These are phyloP conservation scores for Arctium lappa DNA, from an alignment of 129 eudicot species.

Conservation along the genomic window DNA sequence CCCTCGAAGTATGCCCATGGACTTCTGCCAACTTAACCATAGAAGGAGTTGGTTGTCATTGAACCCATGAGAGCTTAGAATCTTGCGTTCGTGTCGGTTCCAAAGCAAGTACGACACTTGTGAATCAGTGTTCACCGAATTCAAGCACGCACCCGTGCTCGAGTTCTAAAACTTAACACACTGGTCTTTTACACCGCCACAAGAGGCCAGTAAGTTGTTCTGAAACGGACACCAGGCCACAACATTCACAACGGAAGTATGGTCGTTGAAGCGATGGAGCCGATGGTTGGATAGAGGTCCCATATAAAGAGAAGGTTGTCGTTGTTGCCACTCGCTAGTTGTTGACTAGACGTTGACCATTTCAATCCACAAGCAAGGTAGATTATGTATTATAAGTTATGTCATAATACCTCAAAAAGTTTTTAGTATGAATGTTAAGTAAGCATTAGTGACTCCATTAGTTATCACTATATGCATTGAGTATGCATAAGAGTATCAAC, in stretches of 20 bases:
- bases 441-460: no score
- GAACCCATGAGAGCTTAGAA: no score
- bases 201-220: slow-evolving; percentile 57
- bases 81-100: no score
- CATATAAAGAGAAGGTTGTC: slow-evolving; percentile 62
- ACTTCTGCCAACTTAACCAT: slow-evolving; percentile 29
- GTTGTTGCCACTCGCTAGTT: slow-evolving; percentile 75
- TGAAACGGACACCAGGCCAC: slow-evolving; percentile 78
- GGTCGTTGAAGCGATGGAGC: slow-evolving; percentile 48
- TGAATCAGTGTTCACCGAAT: slow-evolving; percentile 47
- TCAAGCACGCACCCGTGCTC: slow-evolving; percentile 50
- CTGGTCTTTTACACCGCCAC: slow-evolving; percentile 62
- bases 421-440: no score
- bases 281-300: slow-evolving; percentile 40
- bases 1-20: slow-evolving; percentile 55
- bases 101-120: no score
- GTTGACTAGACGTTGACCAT: slow-evolving; percentile 66
- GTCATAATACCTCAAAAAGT: no score
- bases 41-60: no score
- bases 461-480: no score
- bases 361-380: slow-evolving; percentile 55
- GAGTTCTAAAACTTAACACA: slow-evolving; percentile 67
- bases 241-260: slow-evolving; percentile 65
- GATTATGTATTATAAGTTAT: no score
- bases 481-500: no score